A percentile compares a stretch with the other conserved stretches of the same genome.
These are phyloP conservation scores for Jasminum sambac DNA, from an alignment of 257 asterid species.

Conservation along the genomic window DNA sequence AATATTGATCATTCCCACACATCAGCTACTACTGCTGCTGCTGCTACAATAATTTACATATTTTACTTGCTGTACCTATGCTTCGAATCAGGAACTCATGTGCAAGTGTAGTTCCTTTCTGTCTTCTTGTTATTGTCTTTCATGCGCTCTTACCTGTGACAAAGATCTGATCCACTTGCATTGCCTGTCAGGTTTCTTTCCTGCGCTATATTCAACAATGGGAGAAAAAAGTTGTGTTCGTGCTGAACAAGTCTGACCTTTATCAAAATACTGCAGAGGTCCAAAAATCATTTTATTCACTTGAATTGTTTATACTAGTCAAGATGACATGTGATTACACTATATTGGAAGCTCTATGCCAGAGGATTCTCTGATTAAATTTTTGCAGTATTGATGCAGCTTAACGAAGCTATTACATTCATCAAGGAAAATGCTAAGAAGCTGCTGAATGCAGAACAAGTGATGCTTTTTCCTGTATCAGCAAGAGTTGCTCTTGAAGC, in stretches of 20 bases:
- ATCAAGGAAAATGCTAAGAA: slow-evolving; percentile 75
- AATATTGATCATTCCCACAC: neutral
- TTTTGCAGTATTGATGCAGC: slow-evolving; percentile 50
- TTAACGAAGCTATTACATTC: slow-evolving; percentile 79
- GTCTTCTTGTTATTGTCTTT: neutral
- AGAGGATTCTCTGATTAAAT: slow-evolving; percentile 26
- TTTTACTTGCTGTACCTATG: slow-evolving; percentile 10
- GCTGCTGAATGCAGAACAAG: slow-evolving; percentile 69
- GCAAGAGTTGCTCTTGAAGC: slow-evolving; percentile 88
- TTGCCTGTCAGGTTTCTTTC: slow-evolving; percentile 67
- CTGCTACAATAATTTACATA: neutral
- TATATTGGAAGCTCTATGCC: slow-evolving; percentile 12
- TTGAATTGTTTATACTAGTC: slow-evolving; percentile 20
- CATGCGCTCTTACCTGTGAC: slow-evolving; percentile 19
- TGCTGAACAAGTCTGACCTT: slow-evolving; percentile 87
- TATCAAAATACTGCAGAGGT: slow-evolving; percentile 78
- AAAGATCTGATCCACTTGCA: slow-evolving; percentile 29
- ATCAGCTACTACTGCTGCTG: neutral
- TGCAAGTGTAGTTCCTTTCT: neutral
- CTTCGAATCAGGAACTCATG: slow-evolving; percentile 1
- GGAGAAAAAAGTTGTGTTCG: slow-evolving; percentile 86
- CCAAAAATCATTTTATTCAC: slow-evolving; percentile 29
- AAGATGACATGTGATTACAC: slow-evolving; percentile 17
- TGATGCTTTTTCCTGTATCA: slow-evolving; percentile 78
- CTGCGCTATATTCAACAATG: slow-evolving; percentile 95